A percentile compares a stretch with the other conserved stretches of the same genome.
Evolutionary conservation across 148 eudicot genomes (phyloP).

Genomic region (Gaultheria prostrata): DNA sequence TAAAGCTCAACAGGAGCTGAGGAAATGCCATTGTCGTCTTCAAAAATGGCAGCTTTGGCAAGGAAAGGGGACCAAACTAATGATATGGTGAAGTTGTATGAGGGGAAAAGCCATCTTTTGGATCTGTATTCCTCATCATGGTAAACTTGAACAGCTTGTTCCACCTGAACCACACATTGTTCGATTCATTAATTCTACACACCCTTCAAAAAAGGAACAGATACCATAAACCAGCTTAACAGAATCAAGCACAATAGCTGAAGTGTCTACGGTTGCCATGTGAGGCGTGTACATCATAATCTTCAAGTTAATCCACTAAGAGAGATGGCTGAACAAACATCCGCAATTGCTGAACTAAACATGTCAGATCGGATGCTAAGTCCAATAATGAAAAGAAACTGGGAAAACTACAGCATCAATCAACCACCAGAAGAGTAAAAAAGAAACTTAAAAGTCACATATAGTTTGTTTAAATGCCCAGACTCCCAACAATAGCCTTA

Average conservation of each 20-base stretch:
- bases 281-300: background rate
- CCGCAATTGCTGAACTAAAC: background rate
- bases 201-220: background rate
- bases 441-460: too few relatives aligned
- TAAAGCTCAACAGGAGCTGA: slow-evolving; percentile 35
- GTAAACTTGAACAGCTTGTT: slow-evolving; percentile 39
- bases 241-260: background rate
- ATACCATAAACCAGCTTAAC: background rate
- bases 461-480: too few relatives aligned
- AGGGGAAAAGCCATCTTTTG: slow-evolving; percentile 45
- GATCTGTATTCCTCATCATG: slow-evolving; percentile 44
- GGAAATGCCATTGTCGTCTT: slow-evolving; percentile 45
- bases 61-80: slow-evolving; percentile 57
- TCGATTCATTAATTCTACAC: background rate
- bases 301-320: too few relatives aligned
- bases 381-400: too few relatives aligned
- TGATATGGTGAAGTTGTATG: slow-evolving; percentile 37
- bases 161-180: slow-evolving; percentile 36
- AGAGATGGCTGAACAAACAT: background rate
- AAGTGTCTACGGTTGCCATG: background rate
- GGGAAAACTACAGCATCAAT: too few relatives aligned
- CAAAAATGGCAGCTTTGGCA: slow-evolving; percentile 41
- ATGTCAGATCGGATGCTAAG: too few relatives aligned
- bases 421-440: too few relatives aligned
- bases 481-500: too few relatives aligned